Evolutionary conservation across 768 basidiomycete genomes (phyloP), one percentile per base, ranked within the genome.

Genomic region (Boletus rubroflammeus): DNA sequence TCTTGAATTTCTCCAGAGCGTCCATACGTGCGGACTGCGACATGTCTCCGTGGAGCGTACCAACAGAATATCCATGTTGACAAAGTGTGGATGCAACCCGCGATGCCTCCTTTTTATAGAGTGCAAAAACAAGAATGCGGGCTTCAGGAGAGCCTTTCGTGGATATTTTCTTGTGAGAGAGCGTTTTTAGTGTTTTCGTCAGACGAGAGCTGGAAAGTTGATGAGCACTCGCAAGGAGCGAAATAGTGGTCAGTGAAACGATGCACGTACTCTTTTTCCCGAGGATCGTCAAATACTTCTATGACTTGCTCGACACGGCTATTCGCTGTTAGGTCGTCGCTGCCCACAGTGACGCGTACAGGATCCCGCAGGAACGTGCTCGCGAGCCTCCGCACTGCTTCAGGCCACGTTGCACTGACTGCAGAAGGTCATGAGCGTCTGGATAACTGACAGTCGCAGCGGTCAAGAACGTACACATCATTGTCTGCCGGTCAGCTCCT

Each of bases 371-470:
- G 88, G 75, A 98, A 98, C 10, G 93, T 86, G 62, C 82, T 80
- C 0, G 97, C 97, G 35, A 99, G 78, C 54, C 88, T 78, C 49
- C 95, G 81, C 23, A 99, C 95, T 11, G 90, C 84, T 64, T 96
- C 93, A 0, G 97, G 97, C 97, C 97, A 99, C 8, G 97, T 99
- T 9, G 97, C 97, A 48, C 93, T 97, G 76, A 98, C 93, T 95
- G 61, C 25, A 45, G 7, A 36, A 5, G 19, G 19, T 38, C 19
- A 42, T 25, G 5, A 41, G 15, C 10, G 35, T 52, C 8, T 11
- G 4, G 3, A 17, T 26, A 3, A 9, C 23, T 15, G 21, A 14
- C 19, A 21, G 17, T 11, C 10, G 11, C 3, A 25, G 34, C 23
- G 10, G 31, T 15, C n/a, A 26, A 42, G 23, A 26, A 80, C 90